Base-by-base conservation (phyloP, 192 early-diverging fungal species). In the Powellomyces hirtus region DNA sequence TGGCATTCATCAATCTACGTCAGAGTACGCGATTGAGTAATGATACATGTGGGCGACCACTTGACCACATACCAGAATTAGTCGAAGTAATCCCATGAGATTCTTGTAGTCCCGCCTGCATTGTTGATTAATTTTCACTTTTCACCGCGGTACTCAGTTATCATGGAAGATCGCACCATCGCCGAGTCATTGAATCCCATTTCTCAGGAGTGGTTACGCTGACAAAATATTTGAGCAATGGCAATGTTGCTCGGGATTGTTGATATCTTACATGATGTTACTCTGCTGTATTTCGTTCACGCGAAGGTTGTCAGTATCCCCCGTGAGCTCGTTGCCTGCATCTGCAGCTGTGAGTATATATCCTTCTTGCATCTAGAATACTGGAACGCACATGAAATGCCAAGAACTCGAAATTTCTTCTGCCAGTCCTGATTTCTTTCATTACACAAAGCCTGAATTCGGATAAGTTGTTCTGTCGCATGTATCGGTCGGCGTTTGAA, bases 1-100 rank as follows among this genome's bases (percentile, higher is more conserved):
- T 92, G 91, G 6, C 91, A 88, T 81, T 92, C 91, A 68, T 92
- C 91, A 74, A 92, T 71, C 77, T 82, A 42, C n/a, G n/a, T n/a
- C n/a, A n/a, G n/a, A n/a, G n/a, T n/a, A n/a, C n/a, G n/a, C 29
- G 2, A 6, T 5, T 4, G 34, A 33, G 40, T 14, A 64, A 22
- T 27, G 1, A 61, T 18, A 8, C 50, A 56, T 30, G 44, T 1
- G 40, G 14, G 20, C 22, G 4, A n/a, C n/a, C n/a, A n/a, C n/a
- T n/a, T n/a, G n/a, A n/a, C n/a, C n/a, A 7, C 5, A 16, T 36
- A 75, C 68, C 68, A 72, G 11, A 18, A 79, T 45, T 2, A 76
- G 56, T 0, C 70, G 55, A 4, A 76, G 20, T 1, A 76, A 49
- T 6, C 59, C 50, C 75, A 76, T 76, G 7, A 76, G 50, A 35